Percentiles rank a stretch among this genome's conserved stretches.
Evolutionary conservation across 2,329 filamentous ascomycete species (phyloP).

Genomic region (Neopestalotiopsis rosae): DNA sequence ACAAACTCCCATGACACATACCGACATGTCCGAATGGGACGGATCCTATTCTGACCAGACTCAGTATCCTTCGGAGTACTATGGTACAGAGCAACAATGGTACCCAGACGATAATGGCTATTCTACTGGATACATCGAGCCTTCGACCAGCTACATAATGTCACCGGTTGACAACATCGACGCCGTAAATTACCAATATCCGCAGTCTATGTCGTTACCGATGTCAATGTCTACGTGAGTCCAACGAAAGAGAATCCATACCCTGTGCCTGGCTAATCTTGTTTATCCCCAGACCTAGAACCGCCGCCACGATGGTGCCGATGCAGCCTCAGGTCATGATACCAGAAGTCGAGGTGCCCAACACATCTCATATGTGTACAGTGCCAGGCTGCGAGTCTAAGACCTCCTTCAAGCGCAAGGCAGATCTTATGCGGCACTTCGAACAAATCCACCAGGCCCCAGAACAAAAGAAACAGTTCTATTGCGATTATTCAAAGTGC

Average conservation of each 20-base stretch:
- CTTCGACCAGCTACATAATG: neutral
- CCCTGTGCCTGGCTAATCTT: neutral
- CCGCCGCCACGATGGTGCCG: neutral
- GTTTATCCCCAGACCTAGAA: neutral
- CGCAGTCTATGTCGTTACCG: neutral
- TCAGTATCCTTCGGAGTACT: neutral
- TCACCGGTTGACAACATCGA: neutral
- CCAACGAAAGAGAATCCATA: neutral
- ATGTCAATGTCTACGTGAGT: neutral
- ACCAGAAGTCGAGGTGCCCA: neutral
- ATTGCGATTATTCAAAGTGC: constrained; percentile 59
- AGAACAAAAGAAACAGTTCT: constrained; percentile 47
- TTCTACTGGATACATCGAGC: neutral
- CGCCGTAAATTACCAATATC: neutral
- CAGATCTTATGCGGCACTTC: constrained; percentile 61
- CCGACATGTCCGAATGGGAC: neutral
- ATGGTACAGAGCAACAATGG: neutral
- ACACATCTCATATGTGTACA: constrained; percentile 3
- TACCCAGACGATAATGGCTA: neutral
- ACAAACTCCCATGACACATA: neutral
- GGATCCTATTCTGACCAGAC: neutral
- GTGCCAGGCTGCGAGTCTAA: constrained; percentile 44
- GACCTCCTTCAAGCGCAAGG: constrained; percentile 54
- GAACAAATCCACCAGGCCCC: constrained; percentile 52
- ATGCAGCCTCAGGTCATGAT: neutral